Base-by-base conservation (phyloP, 2,329 filamentous ascomycete genomes). In the Aspergillus terreus region DNA sequence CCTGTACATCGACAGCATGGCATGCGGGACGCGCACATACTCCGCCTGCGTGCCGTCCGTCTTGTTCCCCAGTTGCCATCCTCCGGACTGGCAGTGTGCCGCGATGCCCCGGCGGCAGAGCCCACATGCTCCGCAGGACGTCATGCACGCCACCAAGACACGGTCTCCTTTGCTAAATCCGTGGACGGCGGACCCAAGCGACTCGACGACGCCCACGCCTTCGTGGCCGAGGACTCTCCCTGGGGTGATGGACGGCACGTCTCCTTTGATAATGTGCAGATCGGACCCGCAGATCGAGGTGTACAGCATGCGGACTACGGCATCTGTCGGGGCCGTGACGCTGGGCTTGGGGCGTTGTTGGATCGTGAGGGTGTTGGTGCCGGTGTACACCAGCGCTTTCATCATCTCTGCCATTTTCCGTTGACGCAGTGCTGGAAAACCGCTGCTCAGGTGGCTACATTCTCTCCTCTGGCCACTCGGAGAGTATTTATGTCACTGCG, bases 31-130 rank as follows among this genome's bases (percentile, higher is more conserved):
- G 17, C 78, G 71, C 35, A 82, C 78, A 54, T 77, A 82, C 59
- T 82, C 79, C n/a, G 79, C 80, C 59, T 82, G 79, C 0, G 78
- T 81, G 42, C 79, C 79, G 56, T 81, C 77, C 17, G 76, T 71
- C 0, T 67, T 70, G 58, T 83, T 77, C 12, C 81, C 81, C 0
- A 83, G 68, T 4, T 76, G 71, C 81, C 80, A 82, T 4, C 81
- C 80, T 27, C 78, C 80, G 14, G 72, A 73, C 3, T 67, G 68
- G 65, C 81, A 83, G 55, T 81, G 78, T 11, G 77, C 78, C 50
- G 71, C 71, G 74, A 82, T 78, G 14, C 75, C 75, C 42, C 64
- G 67, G 3, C 75, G 74, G 56, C 81, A 83, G 62, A 76, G 78
- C 21, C 71, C 67, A 58, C 81, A 83, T 1, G 67, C 71, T 0